Conservation (phyloP, 2,329 filamentous ascomycete genomes). For the Graphiopsis chlorocephala region DNA sequence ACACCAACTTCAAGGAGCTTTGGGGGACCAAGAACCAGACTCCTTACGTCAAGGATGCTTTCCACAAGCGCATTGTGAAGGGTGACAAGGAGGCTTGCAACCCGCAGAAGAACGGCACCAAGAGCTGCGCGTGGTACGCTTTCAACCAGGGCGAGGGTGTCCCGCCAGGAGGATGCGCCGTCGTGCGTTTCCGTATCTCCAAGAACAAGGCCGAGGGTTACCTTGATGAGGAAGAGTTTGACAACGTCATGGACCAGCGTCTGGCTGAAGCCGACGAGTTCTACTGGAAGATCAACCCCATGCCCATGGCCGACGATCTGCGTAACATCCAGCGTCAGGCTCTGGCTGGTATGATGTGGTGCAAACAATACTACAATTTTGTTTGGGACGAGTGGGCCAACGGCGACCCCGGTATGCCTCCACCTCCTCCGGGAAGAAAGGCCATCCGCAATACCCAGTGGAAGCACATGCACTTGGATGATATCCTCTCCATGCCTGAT, state of each 20-base stretch:
- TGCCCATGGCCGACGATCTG: constrained; percentile 90
- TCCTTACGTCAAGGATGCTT: constrained; percentile 90
- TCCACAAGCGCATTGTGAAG: constrained; percentile 83
- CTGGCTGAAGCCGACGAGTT: constrained; percentile 93
- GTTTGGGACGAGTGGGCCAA: constrained; percentile 98
- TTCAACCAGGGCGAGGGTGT: constrained; percentile 91
- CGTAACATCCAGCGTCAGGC: constrained; percentile 94
- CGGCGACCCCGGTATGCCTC: constrained; percentile 82
- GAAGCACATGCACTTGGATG: constrained; percentile 93
- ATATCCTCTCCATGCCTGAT: constrained; percentile 95
- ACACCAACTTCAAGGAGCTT: constrained; percentile 78
- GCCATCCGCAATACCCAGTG: constrained; percentile 81
- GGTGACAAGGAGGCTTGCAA: constrained; percentile 79
- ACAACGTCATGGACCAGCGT: constrained; percentile 83
- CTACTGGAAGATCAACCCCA: constrained; percentile 86
- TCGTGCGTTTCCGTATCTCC: constrained; percentile 87
- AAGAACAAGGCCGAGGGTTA: constrained; percentile 67
- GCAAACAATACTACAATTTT: constrained; percentile 94
- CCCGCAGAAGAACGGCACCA: constrained; percentile 75
- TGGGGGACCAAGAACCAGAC: constrained; percentile 76
- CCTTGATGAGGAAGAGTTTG: constrained; percentile 88
- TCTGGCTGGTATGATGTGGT: constrained; percentile 97
- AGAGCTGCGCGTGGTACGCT: constrained; percentile 84
- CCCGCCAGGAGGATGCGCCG: constrained; percentile 85
- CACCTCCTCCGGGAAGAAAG: constrained; percentile 77